Base-by-base conservation (phyloP, 2,329 filamentous ascomycete genomes). In the Stylonectria norvegica region DNA sequence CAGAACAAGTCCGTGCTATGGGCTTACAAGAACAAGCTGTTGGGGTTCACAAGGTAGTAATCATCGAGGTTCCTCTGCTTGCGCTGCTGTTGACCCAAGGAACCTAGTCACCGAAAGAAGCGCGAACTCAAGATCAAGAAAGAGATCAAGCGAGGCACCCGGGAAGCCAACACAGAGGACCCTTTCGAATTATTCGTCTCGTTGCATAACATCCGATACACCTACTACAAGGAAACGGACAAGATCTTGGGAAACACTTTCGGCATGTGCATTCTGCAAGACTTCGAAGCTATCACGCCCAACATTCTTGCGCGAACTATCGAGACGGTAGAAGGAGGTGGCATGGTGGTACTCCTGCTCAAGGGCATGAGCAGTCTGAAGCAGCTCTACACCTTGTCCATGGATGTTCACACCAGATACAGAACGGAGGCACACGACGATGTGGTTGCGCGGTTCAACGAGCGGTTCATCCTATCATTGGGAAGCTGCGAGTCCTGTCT, bases 201-300 rank as follows among this genome's bases (percentile, higher is more conserved):
- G 43, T 82, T 95, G 42, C 87, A 97, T 71, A 89, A 96, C 66
- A 95, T 98, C 63, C 86, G 93, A 66, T 98, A 98, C 78, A 89
- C 93, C 42, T 98, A 95, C 76, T 98, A 98, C 75, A 98, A 98
- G 70, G 93, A 98, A 71, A 97, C 93, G 19, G 93, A 98, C 60
- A 97, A 96, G 75, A 96, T 98, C 60, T 69, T 97, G 41, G 93
- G 93, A 63, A 95, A 97, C 65, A 98, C 93, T 30, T 98, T 93
- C 62, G 91, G 91, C 62, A 96, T 96, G 88, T 96, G 89, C 64
- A 95, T 98, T 50, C 70, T 98, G 54, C 93, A 98, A 66, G 93
- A 98, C 62, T 98, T 98, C 58, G 93, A 98, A 67, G 93, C 90
- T 28, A 79, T 98, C 53, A 98, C 93, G 8, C 93, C 93, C n/a